Conservation (phyloP, 495 filamentous ascomycete species). For the Neurospora sp. region DNA sequence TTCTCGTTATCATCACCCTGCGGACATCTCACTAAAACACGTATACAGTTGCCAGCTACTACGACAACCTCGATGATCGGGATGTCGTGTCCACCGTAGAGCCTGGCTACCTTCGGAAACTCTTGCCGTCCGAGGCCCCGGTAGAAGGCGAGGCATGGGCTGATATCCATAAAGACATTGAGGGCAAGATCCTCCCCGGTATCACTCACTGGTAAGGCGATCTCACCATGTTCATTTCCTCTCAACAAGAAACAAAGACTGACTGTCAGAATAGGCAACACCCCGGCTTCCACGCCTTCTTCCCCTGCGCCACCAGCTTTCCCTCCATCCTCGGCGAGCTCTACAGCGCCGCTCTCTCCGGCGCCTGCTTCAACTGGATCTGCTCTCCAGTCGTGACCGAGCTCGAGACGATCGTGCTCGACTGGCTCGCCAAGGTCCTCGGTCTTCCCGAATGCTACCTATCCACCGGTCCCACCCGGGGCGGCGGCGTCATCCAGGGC, state of each 20-base stretch:
- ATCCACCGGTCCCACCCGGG: conserved; percentile 59
- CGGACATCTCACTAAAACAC: neutral
- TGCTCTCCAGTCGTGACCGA: conserved; percentile 94
- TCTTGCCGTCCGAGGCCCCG: conserved; percentile 68
- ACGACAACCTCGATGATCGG: conserved; percentile 59
- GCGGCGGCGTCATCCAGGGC: conserved; percentile 91
- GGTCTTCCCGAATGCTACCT: conserved; percentile 65
- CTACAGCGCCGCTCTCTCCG: conserved; percentile 79
- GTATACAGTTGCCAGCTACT: conserved; percentile 65
- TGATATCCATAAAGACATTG: conserved; percentile 76
- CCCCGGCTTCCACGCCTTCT: conserved; percentile 96
- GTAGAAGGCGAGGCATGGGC: conserved; percentile 65
- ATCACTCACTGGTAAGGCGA: conserved; percentile 74
- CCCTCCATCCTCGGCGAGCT: conserved; percentile 89
- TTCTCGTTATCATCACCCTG: neutral
- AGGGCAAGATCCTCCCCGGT: conserved; percentile 82
- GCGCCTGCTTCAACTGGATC: conserved; percentile 94
- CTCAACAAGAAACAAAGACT: neutral
- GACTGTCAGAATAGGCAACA: conserved; percentile 41
- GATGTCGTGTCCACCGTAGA: conserved; percentile 68
- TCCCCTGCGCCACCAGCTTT: conserved; percentile 71
- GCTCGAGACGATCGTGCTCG: conserved; percentile 79
- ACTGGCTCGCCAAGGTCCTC: conserved; percentile 76
- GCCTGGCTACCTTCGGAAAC: conserved; percentile 76
- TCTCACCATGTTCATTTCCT: neutral